Base-by-base conservation (phyloP, 768 basidiomycete genomes). In the Amanita rubescens region DNA sequence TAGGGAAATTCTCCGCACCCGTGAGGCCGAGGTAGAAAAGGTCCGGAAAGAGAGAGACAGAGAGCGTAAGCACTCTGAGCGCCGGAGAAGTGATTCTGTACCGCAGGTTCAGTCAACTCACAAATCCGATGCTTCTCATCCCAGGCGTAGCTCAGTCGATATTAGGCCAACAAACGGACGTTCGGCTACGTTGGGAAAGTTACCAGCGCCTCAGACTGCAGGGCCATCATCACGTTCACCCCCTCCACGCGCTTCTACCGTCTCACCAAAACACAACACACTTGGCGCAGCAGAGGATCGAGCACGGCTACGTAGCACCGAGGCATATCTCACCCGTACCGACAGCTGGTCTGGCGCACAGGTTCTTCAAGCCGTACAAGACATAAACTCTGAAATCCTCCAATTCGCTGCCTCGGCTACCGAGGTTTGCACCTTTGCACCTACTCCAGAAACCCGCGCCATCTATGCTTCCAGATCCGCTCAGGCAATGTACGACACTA, bases 311-410 rank as follows among this genome's bases (percentile, higher is more conserved):
- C 80, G 78, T 54, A 79, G 81, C 61, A 66, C 72, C 52, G 88
- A 89, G 62, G 71, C 75, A 19, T 89, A 83, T 66, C 75, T 89
- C 69, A 86, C 85, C 14, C 83, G 86, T 56, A 82, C 80, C 30
- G 87, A 90, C 65, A 70, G 67, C 27, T 87, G 82, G 84, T 87
- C 86, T 1, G 87, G 87, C 11, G 81, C 85, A 1, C 85, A 88
- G 63, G 76, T 90, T 63, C 77, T 90, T 45, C 86, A 90, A 62
- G 82, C 85, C 2, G 81, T 90, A 12, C 82, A 85, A 57, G 87
- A 90, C 60, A 75, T 90, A 65, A 90, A 90, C 63, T 81, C 84
- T 0, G 87, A 89, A 66, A 84, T 89, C 55, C 75, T 87, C n/a
- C 87, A 87, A 57, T 86, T 87, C 55, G 83, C 87, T 8, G 85